These are phyloP conservation scores for Metschnikowia corniflorae DNA, from an alignment of 805 yeast genomes.

Conservation along the genomic window DNA sequence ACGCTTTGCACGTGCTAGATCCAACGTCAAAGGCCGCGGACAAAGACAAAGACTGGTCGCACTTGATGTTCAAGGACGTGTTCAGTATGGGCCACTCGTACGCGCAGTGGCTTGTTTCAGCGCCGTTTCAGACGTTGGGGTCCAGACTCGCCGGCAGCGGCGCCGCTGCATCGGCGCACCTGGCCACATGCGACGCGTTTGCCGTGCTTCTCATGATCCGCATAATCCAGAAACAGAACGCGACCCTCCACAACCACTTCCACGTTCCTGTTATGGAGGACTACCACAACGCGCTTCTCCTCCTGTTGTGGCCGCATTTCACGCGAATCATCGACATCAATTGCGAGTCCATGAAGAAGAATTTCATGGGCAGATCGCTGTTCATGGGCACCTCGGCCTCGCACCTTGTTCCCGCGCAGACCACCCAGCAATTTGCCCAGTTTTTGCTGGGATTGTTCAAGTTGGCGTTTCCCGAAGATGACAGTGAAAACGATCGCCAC, in stretches of 20 bases:
- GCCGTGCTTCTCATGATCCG: slow-evolving; percentile 77
- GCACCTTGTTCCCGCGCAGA: slow-evolving; percentile 41
- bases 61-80: slow-evolving; percentile 34
- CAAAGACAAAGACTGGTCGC: slow-evolving; percentile 29
- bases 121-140: slow-evolving; percentile 33
- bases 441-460: slow-evolving; percentile 68
- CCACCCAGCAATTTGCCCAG: slow-evolving; percentile 79
- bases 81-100: slow-evolving; percentile 43
- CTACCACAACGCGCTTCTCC: slow-evolving; percentile 61
- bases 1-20: slow-evolving; percentile 18
- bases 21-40: slow-evolving; percentile 7
- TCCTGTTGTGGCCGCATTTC: slow-evolving; percentile 82
- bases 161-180: slow-evolving; percentile 24
- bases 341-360: slow-evolving; percentile 64
- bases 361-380: slow-evolving; percentile 29
- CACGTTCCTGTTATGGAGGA: slow-evolving; percentile 69
- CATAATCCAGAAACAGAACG: slow-evolving; percentile 59
- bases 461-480: slow-evolving; percentile 29
- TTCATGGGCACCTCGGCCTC: slow-evolving; percentile 22
- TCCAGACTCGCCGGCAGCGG: slow-evolving; percentile 13
- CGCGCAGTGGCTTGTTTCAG: slow-evolving; percentile 41
- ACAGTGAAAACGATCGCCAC: slow-evolving; percentile 22
- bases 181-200: slow-evolving; percentile 62
- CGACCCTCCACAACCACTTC: slow-evolving; percentile 60
- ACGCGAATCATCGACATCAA: slow-evolving; percentile 74